Evolutionary conservation across 2,329 filamentous ascomycete genomes (phyloP).

Genomic region (Aspergillus sp.): DNA sequence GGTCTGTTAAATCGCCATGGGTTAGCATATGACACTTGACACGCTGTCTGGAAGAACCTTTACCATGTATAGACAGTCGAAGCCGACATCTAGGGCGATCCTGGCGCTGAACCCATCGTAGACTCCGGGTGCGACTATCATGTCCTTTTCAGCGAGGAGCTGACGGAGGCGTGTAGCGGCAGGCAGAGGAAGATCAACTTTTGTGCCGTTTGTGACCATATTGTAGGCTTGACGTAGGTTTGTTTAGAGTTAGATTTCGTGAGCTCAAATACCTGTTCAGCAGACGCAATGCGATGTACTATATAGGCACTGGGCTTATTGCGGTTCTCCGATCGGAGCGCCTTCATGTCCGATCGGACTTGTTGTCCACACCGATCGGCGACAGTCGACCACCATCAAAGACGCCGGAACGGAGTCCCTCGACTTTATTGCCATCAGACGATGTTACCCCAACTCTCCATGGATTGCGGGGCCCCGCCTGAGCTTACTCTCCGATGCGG

Average conservation of each 20-base stretch:
- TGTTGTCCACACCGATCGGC: not conserved
- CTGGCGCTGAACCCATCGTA: constrained; percentile 15
- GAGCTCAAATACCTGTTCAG: no score
- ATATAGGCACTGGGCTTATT: no score
- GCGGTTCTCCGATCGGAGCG: not conserved
- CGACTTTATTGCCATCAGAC: not conserved
- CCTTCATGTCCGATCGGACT: not conserved
- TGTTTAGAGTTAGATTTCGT: no score
- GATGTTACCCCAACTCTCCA: not conserved
- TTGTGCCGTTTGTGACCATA: not conserved
- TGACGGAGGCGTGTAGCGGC: not conserved
- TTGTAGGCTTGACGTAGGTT: not conserved
- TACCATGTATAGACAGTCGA: constrained; percentile 13
- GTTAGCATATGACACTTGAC: no score
- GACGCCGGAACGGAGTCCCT: not conserved
- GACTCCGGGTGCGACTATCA: not conserved
- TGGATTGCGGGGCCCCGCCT: not conserved
- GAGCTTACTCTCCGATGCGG: not conserved
- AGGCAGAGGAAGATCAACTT: not conserved
- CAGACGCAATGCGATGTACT: not conserved
- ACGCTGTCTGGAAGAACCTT: not conserved
- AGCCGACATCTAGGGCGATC: constrained; percentile 3
- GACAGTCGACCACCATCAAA: not conserved
- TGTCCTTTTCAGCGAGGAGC: not conserved
- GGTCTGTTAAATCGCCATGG: constrained; percentile 48